phyloP scores from a whole-genome alignment of 805 yeast genomes.

The Ogataea paradorogensis region DNA sequence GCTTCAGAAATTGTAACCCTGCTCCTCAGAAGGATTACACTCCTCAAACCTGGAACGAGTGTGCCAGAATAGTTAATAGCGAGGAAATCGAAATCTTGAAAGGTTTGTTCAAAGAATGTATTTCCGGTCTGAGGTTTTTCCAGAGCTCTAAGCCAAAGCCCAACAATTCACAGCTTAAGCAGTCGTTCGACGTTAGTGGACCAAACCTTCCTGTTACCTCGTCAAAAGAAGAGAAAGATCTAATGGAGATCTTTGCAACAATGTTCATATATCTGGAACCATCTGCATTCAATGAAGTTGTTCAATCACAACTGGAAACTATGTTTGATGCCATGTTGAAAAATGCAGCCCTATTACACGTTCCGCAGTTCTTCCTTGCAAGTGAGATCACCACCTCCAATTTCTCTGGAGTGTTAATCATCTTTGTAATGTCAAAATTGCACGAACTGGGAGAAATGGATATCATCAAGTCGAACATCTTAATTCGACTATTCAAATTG shows the following conservation, averaged over 20 bases:
- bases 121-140: conserved; percentile 75
- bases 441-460: conserved; percentile 80
- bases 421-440: conserved; percentile 70
- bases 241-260: conserved; percentile 93
- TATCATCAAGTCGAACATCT: conserved; percentile 69
- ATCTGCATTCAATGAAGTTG: conserved; percentile 91
- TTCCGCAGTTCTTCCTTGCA: conserved; percentile 91
- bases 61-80: conserved; percentile 75
- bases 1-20: conserved; percentile 86
- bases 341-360: conserved; percentile 82
- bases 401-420: conserved; percentile 78
- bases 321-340: conserved; percentile 75
- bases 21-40: conserved; percentile 59
- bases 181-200: conserved; percentile 63
- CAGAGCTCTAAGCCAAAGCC: conserved; percentile 50
- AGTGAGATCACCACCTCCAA: conserved; percentile 93
- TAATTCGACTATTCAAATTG: conserved; percentile 82
- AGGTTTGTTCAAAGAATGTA: conserved; percentile 78
- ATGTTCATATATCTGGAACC: conserved; percentile 93
- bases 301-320: conserved; percentile 73
- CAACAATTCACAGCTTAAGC: conserved; percentile 32
- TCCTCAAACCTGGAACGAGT: conserved; percentile 72
- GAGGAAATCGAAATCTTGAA: conserved; percentile 82
- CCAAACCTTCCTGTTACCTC: conserved; percentile 84
- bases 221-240: conserved; percentile 88